Evolutionary conservation across 306 rosid genomes (phyloP).

Genomic region (Sicyos edulis): DNA sequence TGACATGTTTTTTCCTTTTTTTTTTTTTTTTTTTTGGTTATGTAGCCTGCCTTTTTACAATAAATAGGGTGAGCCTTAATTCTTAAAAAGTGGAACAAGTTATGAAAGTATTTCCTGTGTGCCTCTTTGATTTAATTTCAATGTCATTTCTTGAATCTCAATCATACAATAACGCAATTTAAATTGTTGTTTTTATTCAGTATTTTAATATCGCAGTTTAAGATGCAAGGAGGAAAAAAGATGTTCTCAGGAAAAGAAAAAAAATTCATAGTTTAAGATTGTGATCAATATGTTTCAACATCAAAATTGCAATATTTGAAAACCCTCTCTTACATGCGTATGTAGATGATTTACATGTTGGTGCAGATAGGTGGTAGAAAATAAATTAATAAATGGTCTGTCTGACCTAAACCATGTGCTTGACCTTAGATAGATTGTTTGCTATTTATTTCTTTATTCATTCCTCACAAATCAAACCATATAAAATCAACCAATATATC

Average conservation of each 20-base stretch:
- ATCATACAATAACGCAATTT: not conserved
- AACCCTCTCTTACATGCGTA: not conserved
- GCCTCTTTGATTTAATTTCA: not conserved
- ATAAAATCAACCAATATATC: not conserved
- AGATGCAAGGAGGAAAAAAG: no score
- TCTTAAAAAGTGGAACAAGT: not conserved
- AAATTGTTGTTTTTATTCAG: not conserved
- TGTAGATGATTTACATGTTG: no score
- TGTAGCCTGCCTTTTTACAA: constrained; percentile 13
- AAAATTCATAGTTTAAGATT: no score
- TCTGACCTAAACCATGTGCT: constrained; percentile 3
- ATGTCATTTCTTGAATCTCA: not conserved
- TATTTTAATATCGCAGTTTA: no score
- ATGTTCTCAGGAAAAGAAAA: no score
- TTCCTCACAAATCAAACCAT: not conserved
- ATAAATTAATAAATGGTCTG: not conserved
- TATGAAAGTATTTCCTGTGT: constrained; percentile 7
- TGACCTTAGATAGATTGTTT: not conserved
- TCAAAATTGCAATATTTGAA: not conserved
- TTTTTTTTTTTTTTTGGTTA: not conserved
- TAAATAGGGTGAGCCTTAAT: constrained; percentile 10
- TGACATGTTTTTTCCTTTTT: not conserved
- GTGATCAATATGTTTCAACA: no score
- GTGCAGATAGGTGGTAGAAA: not conserved
- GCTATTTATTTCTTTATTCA: not conserved